Percentiles rank a stretch among this genome's conserved stretches.
Evolutionary conservation across 306 rosid genomes (phyloP).

Genomic region (Medicago lupulina): DNA sequence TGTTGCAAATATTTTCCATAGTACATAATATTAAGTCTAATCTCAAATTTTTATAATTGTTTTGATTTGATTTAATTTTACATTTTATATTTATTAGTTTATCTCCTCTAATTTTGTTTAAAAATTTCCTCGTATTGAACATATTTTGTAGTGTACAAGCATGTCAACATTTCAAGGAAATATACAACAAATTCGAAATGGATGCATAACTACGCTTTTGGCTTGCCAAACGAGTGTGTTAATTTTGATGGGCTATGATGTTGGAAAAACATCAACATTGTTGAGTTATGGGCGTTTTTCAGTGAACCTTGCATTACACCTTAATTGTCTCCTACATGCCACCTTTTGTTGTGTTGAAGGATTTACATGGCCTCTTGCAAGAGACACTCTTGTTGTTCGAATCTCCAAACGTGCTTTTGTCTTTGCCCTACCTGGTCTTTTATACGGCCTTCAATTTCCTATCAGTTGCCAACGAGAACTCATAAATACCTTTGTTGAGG

Average conservation of each 20-base stretch:
- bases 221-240: not conserved
- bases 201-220: not conserved
- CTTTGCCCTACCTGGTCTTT: constrained; percentile 45
- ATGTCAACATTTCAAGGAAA: too few relatives aligned
- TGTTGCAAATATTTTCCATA: too few relatives aligned
- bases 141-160: too few relatives aligned
- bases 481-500: not conserved
- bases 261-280: not conserved
- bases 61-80: too few relatives aligned
- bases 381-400: constrained; percentile 32
- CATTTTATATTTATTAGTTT: too few relatives aligned
- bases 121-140: too few relatives aligned
- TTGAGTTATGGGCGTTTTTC: constrained; percentile 1
- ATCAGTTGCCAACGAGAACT: rapidly evolving
- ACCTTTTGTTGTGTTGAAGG: constrained; percentile 16
- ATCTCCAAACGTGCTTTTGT: not conserved
- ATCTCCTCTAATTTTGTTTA: too few relatives aligned
- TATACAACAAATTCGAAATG: too few relatives aligned
- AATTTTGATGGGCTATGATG: constrained; percentile 15
- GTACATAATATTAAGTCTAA: too few relatives aligned
- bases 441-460: constrained; percentile 42
- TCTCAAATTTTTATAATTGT: too few relatives aligned
- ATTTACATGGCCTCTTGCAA: constrained; percentile 43
- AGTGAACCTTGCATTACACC: not conserved
- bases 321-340: not conserved